Evolutionary conservation across 2,329 filamentous ascomycete species (phyloP), one percentile per base, ranked within the genome.

Genomic region (Periconia digitata): DNA sequence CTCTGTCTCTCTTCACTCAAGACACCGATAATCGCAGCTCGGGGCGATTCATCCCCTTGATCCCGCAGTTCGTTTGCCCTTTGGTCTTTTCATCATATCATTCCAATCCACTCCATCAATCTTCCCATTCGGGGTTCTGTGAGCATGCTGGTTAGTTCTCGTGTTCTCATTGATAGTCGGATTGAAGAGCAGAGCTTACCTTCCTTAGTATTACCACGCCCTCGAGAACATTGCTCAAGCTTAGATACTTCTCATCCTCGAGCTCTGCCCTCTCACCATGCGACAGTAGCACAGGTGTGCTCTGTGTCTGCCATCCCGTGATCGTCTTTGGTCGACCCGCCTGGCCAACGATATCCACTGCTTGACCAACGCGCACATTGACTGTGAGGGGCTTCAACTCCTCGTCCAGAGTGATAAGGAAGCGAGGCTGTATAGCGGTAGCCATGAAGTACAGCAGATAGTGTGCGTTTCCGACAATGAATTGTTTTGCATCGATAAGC

Each of bases 241-340:
- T 90, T 56, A 97, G 86, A 72, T 97, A 99, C 76, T 99, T 86
- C 76, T 99, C 94, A 65, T 99, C 94, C 73, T 99, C 94, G 43
- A 99, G 78, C 78, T 99, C 94, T 8, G 94, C 94, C 63, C 95
- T 83, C 79, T 99, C 94, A 23, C 95, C 94, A 67, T 96, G 87
- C n/a, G 90, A 87, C 62, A 99, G 78, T 50, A 99, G 79, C 40
- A 99, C 94, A 0, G 94, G 94, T n/a, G 94, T 99, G 77, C 90
- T 96, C 79, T 99, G 94, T 58, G 94, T 99, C 76, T 99, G 94
- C 94, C 94, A 99, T 44, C 94, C 94, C 8, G 94, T 99, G 64
- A 99, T 99, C 2, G 94, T 99, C 86, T 99, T 97, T 59, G 94
- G 94, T 54, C 92, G 84, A 70, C 94, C 94, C 12, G 95, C 94